Evolutionary conservation across 1,284 basidiomycete species (phyloP).

Genomic region (Trichosporon ovoides): DNA sequence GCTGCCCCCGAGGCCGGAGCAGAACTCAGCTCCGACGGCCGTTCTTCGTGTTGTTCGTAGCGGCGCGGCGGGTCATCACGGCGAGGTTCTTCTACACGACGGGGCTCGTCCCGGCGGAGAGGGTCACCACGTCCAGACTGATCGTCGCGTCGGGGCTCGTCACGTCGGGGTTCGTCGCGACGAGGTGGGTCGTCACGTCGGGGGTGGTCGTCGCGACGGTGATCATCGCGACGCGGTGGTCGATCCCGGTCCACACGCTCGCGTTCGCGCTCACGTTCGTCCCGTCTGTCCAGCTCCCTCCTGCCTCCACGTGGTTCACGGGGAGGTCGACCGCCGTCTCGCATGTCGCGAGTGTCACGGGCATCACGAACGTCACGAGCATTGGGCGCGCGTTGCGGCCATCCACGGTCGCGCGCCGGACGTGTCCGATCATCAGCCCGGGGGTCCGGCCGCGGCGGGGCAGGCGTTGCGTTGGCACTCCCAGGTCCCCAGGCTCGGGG

Average conservation of each 20-base stretch:
- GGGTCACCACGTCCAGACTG: neutral
- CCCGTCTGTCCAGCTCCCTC: neutral
- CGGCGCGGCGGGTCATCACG: neutral
- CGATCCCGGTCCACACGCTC: neutral
- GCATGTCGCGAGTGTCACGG: neutral
- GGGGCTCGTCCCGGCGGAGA: neutral
- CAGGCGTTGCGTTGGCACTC: neutral
- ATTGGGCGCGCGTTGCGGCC: neutral
- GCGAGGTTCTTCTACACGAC: neutral
- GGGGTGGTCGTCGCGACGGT: neutral
- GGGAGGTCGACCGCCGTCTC: neutral
- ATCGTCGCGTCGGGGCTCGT: neutral
- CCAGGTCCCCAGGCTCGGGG: slow-evolving; percentile 6
- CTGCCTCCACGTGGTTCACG: neutral
- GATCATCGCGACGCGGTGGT: neutral
- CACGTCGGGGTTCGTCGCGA: neutral
- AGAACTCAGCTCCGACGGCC: neutral
- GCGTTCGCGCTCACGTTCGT: neutral
- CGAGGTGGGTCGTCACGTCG: neutral
- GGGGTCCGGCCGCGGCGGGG: neutral
- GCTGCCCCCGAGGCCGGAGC: neutral
- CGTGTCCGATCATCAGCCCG: neutral
- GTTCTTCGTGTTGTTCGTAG: neutral
- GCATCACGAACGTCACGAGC: slow-evolving; percentile 3
- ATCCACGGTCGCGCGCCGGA: neutral